Evolutionary conservation across 2,329 filamentous ascomycete genomes (phyloP).

Genomic region (Pyrenochaeta sp.): DNA sequence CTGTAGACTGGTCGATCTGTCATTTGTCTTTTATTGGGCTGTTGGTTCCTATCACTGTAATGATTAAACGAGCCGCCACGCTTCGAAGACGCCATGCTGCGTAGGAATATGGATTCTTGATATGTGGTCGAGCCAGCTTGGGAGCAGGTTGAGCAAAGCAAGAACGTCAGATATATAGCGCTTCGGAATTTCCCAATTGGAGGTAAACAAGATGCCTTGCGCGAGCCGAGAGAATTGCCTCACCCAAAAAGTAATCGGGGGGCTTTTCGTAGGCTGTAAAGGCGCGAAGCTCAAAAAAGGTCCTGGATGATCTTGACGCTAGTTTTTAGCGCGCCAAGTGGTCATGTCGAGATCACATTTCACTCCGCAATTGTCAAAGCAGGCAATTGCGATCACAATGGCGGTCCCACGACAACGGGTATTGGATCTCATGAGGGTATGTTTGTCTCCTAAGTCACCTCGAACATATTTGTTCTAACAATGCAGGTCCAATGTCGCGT

Average conservation of each 20-base stretch:
- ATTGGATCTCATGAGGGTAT: conserved; percentile 80
- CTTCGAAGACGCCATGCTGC: conserved; percentile 32
- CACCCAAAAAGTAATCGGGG: too few relatives aligned
- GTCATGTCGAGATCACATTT: conserved; percentile 4
- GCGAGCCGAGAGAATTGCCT: too few relatives aligned
- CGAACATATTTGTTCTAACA: conserved; percentile 6
- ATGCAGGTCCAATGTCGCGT: conserved; percentile 84
- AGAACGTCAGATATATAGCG: not conserved
- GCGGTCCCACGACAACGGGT: conserved; percentile 62
- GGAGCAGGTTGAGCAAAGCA: not conserved
- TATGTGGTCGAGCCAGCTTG: too few relatives aligned
- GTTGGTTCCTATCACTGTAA: conserved; percentile 23
- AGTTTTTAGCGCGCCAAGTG: conserved; percentile 19
- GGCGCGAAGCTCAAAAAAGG: not conserved
- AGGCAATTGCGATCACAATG: conserved; percentile 49
- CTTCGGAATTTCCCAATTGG: too few relatives aligned
- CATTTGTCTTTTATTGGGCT: conserved; percentile 22
- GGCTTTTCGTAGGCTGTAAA: not conserved
- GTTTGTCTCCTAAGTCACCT: conserved; percentile 1
- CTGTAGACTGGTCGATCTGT: conserved; percentile 8
- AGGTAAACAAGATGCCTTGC: too few relatives aligned
- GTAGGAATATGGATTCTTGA: not conserved
- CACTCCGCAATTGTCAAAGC: not conserved
- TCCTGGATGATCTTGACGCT: not conserved
- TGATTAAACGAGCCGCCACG: conserved; percentile 30